Evolutionary conservation across 1,139 yeast genomes (phyloP).

Genomic region (Pichia sp.): DNA sequence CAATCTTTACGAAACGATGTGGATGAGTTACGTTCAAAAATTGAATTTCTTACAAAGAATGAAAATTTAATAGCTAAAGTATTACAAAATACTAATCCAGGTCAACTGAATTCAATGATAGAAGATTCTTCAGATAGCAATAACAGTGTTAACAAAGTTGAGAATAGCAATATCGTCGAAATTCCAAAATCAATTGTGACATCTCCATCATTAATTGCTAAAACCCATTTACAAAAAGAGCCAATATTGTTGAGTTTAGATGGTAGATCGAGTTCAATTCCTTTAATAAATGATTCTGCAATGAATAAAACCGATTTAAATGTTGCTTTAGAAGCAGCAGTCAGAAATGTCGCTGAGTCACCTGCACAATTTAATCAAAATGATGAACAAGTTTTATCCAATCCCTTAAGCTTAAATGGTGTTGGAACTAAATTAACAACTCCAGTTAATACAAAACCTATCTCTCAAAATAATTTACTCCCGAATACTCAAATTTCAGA

Average conservation of each 20-base stretch:
- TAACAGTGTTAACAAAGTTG: background rate
- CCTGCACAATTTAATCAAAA: slow-evolving; percentile 17
- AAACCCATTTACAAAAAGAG: slow-evolving; percentile 26
- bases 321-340: slow-evolving; percentile 21
- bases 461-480: slow-evolving; percentile 15
- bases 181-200: background rate
- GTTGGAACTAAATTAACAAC: slow-evolving; percentile 13
- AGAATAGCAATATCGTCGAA: too few relatives aligned
- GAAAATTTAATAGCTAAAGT: slow-evolving; percentile 65
- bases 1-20: slow-evolving; percentile 81
- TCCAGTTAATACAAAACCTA: slow-evolving; percentile 14
- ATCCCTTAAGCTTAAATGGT: background rate
- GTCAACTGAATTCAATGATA: background rate
- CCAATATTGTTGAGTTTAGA: slow-evolving; percentile 23
- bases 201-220: slow-evolving; percentile 19
- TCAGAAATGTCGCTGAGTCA: slow-evolving; percentile 17
- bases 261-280: slow-evolving; percentile 26
- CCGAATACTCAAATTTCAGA: slow-evolving; percentile 37
- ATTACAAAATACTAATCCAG: slow-evolving; percentile 30
- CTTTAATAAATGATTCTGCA: slow-evolving; percentile 35
- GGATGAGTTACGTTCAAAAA: slow-evolving; percentile 70
- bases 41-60: slow-evolving; percentile 67
- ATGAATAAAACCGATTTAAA: slow-evolving; percentile 28
- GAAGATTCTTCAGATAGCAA: background rate
- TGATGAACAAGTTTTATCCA: background rate